These are phyloP conservation scores for Zea luxurians DNA, from an alignment of 176 grass and related monocot species.

Conservation along the genomic window DNA sequence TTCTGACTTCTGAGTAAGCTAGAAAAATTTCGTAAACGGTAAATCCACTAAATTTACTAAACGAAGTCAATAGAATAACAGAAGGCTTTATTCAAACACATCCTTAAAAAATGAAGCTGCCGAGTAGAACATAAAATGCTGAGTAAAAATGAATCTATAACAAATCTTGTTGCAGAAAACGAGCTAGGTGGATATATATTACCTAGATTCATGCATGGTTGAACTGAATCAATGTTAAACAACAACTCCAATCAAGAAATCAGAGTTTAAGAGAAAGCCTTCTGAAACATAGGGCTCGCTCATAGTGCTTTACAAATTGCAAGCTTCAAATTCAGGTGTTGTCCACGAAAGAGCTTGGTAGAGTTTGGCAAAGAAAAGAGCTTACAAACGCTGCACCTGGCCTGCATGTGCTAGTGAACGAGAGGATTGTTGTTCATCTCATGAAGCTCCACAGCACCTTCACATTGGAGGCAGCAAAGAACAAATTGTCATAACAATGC, in stretches of 20 bases:
- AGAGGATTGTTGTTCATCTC: slow-evolving; percentile 1
- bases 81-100: slow-evolving; percentile 27
- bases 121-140: background rate
- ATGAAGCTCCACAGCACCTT: slow-evolving; percentile 62
- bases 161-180: background rate
- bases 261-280: background rate
- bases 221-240: slow-evolving; percentile 1
- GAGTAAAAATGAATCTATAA: background rate
- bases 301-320: slow-evolving; percentile 2
- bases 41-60: background rate
- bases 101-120: background rate
- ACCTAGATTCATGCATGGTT: background rate
- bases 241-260: background rate
- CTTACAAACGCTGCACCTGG: background rate
- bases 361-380: background rate
- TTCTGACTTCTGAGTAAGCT: background rate
- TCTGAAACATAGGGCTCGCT: background rate
- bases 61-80: background rate
- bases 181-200: background rate
- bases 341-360: background rate
- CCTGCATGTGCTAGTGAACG: background rate
- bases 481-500: slow-evolving; percentile 4
- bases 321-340: slow-evolving; percentile 1
- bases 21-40: background rate
- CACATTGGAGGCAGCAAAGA: slow-evolving; percentile 26